phyloP scores from a whole-genome alignment of 371 early-diverging fungal genomes.

The Mortierella sp. region DNA sequence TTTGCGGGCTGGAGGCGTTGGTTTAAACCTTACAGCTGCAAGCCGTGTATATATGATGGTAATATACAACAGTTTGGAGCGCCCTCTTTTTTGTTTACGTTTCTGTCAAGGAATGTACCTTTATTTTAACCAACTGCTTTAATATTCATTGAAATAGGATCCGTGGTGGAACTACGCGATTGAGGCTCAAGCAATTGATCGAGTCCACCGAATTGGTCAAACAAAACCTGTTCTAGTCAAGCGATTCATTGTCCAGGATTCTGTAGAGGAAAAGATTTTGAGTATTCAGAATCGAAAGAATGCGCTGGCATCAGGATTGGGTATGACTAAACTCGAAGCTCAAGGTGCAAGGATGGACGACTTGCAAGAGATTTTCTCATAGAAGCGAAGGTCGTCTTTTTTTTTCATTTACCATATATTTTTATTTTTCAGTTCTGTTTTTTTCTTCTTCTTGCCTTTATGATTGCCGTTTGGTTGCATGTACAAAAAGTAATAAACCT shows the following conservation, averaged over 20 bases:
- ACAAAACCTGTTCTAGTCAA: slow-evolving; percentile 69
- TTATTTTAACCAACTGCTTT: background rate
- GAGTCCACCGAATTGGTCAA: slow-evolving; percentile 90
- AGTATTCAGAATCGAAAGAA: slow-evolving; percentile 72
- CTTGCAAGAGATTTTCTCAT: slow-evolving; percentile 58
- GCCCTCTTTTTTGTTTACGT: background rate
- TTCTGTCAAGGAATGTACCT: background rate
- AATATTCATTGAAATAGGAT: slow-evolving; percentile 63
- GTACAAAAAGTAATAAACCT: background rate
- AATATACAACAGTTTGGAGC: background rate
- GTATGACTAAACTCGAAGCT: slow-evolving; percentile 63
- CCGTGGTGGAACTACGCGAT: slow-evolving; percentile 90
- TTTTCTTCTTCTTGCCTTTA: too few relatives aligned
- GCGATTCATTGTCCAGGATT: slow-evolving; percentile 67
- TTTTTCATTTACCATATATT: background rate
- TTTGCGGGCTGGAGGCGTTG: slow-evolving; percentile 80
- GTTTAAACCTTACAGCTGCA: slow-evolving; percentile 88
- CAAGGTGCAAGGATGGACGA: slow-evolving; percentile 65
- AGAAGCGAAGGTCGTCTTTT: background rate
- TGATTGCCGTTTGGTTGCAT: background rate
- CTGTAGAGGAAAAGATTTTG: slow-evolving; percentile 76
- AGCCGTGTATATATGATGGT: slow-evolving; percentile 77
- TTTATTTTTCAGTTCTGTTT: background rate
- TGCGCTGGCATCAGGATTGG: slow-evolving; percentile 64
- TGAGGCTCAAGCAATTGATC: slow-evolving; percentile 88